Conservation (phyloP, 495 filamentous ascomycete genomes). For the Daldinia childiae region DNA sequence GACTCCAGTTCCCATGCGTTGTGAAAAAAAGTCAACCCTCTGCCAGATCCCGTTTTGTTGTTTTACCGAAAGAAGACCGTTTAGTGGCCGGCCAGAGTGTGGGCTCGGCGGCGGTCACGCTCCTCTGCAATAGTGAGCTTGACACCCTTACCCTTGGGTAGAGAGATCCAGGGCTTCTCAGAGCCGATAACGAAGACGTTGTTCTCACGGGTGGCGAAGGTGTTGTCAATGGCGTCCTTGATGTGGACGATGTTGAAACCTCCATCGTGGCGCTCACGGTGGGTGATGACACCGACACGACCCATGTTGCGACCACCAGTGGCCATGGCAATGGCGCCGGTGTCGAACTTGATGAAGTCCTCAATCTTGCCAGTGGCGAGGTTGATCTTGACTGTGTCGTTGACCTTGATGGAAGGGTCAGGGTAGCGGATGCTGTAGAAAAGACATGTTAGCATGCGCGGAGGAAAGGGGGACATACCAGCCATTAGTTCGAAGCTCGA, state of each 20-base stretch:
- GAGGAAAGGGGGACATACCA: slow-evolving; percentile 55
- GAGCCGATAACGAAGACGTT: slow-evolving; percentile 98
- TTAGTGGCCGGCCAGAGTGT: slow-evolving; percentile 71
- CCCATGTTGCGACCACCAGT: slow-evolving; percentile 99
- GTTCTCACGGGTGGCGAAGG: slow-evolving; percentile 96
- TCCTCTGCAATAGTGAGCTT: slow-evolving; percentile 99
- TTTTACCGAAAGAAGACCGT: slow-evolving; percentile 30
- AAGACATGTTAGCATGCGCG: slow-evolving; percentile 54
- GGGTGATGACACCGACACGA: slow-evolving; percentile 99
- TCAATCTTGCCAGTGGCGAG: slow-evolving; percentile 94
- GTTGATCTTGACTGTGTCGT: slow-evolving; percentile 99
- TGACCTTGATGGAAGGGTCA: slow-evolving; percentile 97
- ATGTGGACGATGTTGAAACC: slow-evolving; percentile 99
- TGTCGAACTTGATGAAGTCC: slow-evolving; percentile 97
- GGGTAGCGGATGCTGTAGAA: slow-evolving; percentile 92
- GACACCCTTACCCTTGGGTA: slow-evolving; percentile 99
- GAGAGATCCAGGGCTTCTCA: slow-evolving; percentile 98
- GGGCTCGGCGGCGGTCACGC: slow-evolving; percentile 92
- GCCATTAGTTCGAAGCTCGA: slow-evolving; percentile 54
- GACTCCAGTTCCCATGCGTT: slow-evolving; percentile 51
- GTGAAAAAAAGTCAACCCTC: slow-evolving; percentile 43
- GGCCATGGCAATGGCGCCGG: slow-evolving; percentile 95
- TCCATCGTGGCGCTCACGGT: slow-evolving; percentile 99
- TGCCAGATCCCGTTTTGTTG: slow-evolving; percentile 42
- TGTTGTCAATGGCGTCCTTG: slow-evolving; percentile 99